phyloP scores from a whole-genome alignment of 306 rosid species.

The Malus orientalis region DNA sequence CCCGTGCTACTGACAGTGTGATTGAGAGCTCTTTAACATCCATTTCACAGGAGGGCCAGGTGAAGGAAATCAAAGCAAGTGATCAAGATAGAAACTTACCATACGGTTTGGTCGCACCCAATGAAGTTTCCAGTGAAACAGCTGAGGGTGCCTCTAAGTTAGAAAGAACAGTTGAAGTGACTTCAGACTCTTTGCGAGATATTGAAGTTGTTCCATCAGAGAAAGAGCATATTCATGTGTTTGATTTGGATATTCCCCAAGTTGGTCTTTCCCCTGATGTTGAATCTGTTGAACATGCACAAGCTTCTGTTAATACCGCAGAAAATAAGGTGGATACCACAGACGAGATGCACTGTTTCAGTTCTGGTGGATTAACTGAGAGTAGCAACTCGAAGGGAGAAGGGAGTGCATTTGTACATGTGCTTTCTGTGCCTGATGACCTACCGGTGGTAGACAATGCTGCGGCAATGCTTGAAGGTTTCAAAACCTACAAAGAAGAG shows the following conservation, averaged over 20 bases:
- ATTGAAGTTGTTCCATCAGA: constrained; percentile 23
- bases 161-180: constrained; percentile 21
- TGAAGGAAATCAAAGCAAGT: constrained; percentile 20
- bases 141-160: constrained; percentile 17
- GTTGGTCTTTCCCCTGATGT: constrained; percentile 22
- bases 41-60: constrained; percentile 9
- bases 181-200: constrained; percentile 22
- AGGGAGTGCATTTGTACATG: constrained; percentile 21
- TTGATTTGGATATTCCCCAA: constrained; percentile 22
- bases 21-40: constrained; percentile 18
- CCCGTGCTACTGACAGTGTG: constrained; percentile 16
- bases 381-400: constrained; percentile 28
- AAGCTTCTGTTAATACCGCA: constrained; percentile 4
- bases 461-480: constrained; percentile 29
- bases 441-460: constrained; percentile 26
- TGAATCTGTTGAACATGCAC: constrained; percentile 24
- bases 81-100: constrained; percentile 9
- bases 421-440: constrained; percentile 28
- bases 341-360: constrained; percentile 12
- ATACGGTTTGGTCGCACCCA: constrained; percentile 20
- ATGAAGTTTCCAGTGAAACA: constrained; percentile 22
- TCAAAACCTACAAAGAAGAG: constrained; percentile 21
- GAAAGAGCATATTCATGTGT: constrained; percentile 17
- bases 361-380: constrained; percentile 18
- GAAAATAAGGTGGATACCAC: constrained; percentile 23